These are phyloP conservation scores for Allomyces arbusculus DNA, from an alignment of 192 early-diverging fungal genomes.

Conservation along the genomic window DNA sequence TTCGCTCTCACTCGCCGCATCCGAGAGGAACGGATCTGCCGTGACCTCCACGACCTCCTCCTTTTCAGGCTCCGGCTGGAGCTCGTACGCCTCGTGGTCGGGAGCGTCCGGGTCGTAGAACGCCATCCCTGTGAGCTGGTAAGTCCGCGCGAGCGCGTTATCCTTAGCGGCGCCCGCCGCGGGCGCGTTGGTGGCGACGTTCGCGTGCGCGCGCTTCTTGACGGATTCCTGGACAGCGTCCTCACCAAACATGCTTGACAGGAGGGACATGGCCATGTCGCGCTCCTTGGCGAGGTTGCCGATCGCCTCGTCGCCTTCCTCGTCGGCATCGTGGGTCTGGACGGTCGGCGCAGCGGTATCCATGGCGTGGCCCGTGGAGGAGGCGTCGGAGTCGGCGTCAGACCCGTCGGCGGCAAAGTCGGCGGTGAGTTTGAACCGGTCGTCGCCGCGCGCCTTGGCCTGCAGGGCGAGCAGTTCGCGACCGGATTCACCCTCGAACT, in stretches of 20 bases:
- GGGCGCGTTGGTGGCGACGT: not conserved
- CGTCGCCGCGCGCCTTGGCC: not conserved
- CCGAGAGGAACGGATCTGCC: too few relatives aligned
- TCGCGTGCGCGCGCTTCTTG: not conserved
- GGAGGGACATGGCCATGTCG: not conserved
- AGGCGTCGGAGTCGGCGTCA: not conserved
- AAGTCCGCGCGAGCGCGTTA: not conserved
- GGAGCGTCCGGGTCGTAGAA: not conserved
- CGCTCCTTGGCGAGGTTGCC: not conserved
- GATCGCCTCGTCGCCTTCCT: not conserved
- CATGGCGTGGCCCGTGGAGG: too few relatives aligned
- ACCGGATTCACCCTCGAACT: not conserved
- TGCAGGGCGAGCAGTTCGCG: not conserved
- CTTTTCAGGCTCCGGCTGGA: not conserved
- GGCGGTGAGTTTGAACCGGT: not conserved
- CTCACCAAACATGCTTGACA: not conserved
- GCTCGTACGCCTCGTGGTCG: not conserved
- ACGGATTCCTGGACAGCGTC: not conserved
- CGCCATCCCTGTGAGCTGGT: not conserved
- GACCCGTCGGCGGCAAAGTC: not conserved
- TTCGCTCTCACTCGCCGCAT: too few relatives aligned
- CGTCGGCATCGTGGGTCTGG: not conserved
- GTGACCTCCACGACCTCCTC: too few relatives aligned
- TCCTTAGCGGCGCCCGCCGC: too few relatives aligned
- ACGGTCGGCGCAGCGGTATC: not conserved